These are phyloP conservation scores for Aureobasidium sp. DNA, from an alignment of 2,329 filamentous ascomycete species.

Conservation along the genomic window DNA sequence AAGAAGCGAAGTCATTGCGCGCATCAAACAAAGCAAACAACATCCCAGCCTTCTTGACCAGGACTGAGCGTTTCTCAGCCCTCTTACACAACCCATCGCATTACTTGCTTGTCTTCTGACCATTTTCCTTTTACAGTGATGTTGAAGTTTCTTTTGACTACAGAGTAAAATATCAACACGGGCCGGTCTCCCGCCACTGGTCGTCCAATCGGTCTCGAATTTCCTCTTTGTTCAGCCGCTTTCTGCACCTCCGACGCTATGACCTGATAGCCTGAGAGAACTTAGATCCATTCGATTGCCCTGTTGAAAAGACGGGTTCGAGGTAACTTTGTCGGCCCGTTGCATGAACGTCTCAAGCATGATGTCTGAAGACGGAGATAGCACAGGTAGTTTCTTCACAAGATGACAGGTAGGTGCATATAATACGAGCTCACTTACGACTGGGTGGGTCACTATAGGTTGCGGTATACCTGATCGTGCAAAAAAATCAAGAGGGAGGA, in stretches of 20 bases:
- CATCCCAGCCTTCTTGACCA: not conserved
- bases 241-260: not conserved
- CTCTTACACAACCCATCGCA: not conserved
- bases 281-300: not conserved
- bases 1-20: not conserved
- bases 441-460: constrained; percentile 3
- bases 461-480: too few species aligned
- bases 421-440: constrained; percentile 7
- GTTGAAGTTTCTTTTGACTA: not conserved
- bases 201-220: not conserved
- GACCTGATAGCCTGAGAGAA: not conserved
- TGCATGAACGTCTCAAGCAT: not conserved
- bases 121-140: not conserved
- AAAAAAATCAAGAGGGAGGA: not conserved
- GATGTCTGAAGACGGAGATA: not conserved
- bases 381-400: not conserved
- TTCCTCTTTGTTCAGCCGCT: not conserved
- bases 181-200: not conserved
- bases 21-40: constrained; percentile 9
- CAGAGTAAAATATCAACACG: not conserved
- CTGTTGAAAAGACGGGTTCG: not conserved
- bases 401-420: constrained; percentile 5
- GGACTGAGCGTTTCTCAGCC: not conserved
- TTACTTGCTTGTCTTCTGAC: not conserved
- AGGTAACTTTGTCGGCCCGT: not conserved